Evolutionary conservation across 768 basidiomycete genomes (phyloP), one percentile per base, ranked within the genome.

Genomic region (Mycena venus): DNA sequence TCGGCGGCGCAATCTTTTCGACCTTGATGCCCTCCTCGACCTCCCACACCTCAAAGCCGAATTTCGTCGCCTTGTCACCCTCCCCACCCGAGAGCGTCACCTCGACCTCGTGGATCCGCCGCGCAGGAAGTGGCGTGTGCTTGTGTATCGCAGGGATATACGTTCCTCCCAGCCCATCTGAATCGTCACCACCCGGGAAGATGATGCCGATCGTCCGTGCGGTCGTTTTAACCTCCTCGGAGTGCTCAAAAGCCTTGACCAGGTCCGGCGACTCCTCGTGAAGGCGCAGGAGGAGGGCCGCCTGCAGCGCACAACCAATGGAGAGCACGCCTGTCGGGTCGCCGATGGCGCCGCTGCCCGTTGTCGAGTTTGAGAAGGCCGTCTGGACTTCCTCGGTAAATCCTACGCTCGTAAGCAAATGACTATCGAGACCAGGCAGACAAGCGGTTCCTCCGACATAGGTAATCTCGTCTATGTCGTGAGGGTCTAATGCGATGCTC

Each of bases 271-370:
- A 88, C 47, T 86, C 87, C 53, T 86, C 85, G 3, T 84, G 83
- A 34, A 94, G 83, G 14, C 81, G 79, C 1, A 88, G 83, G 42
- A 96, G 85, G 42, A 95, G 80, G 56, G 89, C 89, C 2, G 93
- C 95, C 80, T 96, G 95, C 47, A 92, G 79, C 4, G 93, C 95
- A 69, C 91, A 92, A n/a, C 95, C 95, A 12, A 93, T 85, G 1
- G 94, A 92, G 0, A 96, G 86, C 59, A 95, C 87, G 12, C 94
- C 92, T 0, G 93, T 95, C 0, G 95, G 94, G 80, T 95, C 94
- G 17, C 93, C 94, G 3, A 89, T 83, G 23, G 93, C 93, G 0
- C 93, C 94, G 49, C 93, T 94, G 0, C 91, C 89, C 34, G 93
- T 90, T 0, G 91, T 93, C 0, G 92, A 92, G 2, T 88, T 83